Percentiles rank a stretch among this genome's conserved stretches.
phyloP scores from a whole-genome alignment of 768 basidiomycete genomes.

The Sarcodon sp. region DNA sequence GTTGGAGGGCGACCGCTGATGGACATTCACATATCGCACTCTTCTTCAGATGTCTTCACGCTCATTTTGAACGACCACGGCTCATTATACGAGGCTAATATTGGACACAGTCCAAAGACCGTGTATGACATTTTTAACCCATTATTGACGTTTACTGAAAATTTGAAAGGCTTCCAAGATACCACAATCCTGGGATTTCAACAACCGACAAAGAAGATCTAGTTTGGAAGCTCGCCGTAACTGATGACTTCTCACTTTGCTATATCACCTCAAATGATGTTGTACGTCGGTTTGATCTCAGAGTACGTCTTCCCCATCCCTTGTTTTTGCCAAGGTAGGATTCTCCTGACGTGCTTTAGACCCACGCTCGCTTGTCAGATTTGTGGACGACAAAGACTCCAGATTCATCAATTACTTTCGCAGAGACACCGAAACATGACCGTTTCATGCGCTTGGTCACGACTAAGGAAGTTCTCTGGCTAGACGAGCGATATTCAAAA shows the following conservation, averaged over 20 bases:
- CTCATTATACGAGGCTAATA: neutral
- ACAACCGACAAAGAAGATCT: conserved; percentile 9
- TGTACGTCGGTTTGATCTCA: conserved; percentile 36
- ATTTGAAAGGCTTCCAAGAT: neutral
- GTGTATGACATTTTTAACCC: neutral
- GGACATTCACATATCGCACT: neutral
- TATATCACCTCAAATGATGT: conserved; percentile 33
- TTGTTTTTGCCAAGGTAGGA: conserved; percentile 1
- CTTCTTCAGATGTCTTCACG: neutral
- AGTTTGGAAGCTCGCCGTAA: conserved; percentile 43
- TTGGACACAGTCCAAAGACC: neutral
- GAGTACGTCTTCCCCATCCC: conserved; percentile 27
- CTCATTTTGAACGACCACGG: neutral
- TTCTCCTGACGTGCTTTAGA: conserved; percentile 15
- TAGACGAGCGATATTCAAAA: conserved; percentile 47
- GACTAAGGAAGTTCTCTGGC: conserved; percentile 54
- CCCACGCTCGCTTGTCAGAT: conserved; percentile 11
- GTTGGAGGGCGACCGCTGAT: neutral
- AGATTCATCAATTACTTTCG: conserved; percentile 35
- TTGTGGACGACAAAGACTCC: conserved; percentile 23
- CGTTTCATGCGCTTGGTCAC: conserved; percentile 41
- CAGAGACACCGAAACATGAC: conserved; percentile 30
- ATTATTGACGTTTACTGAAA: neutral
- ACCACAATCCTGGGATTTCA: conserved; percentile 2
- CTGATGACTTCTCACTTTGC: conserved; percentile 20